Evolutionary conservation across 2,329 filamentous ascomycete genomes (phyloP).

Genomic region (Dactylellina haptotyla): DNA sequence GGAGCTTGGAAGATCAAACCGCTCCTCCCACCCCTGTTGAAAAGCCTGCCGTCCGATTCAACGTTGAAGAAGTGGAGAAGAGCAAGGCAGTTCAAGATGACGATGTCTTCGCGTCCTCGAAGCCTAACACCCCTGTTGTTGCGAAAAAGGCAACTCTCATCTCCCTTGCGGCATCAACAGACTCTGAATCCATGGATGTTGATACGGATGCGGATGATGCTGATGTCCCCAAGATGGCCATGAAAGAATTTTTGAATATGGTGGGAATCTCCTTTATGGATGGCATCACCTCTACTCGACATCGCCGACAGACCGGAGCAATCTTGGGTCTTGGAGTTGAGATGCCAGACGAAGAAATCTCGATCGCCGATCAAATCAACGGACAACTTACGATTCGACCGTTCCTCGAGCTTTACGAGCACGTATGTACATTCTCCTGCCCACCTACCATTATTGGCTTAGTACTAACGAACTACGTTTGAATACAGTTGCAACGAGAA

Average conservation of each 20-base stretch:
- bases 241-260: slow-evolving; percentile 93
- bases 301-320: slow-evolving; percentile 67
- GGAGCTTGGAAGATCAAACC: slow-evolving; percentile 47
- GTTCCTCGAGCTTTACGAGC: slow-evolving; percentile 92
- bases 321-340: slow-evolving; percentile 56
- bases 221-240: slow-evolving; percentile 70
- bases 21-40: slow-evolving; percentile 4
- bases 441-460: not conserved
- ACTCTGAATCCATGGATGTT: slow-evolving; percentile 55
- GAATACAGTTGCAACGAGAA: slow-evolving; percentile 79
- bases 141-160: not conserved
- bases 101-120: slow-evolving; percentile 36
- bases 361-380: slow-evolving; percentile 71
- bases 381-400: slow-evolving; percentile 91
- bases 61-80: slow-evolving; percentile 34
- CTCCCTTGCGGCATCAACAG: not conserved
- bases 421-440: slow-evolving; percentile 69
- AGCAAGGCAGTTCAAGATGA: slow-evolving; percentile 13
- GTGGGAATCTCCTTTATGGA: slow-evolving; percentile 99
- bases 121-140: not conserved
- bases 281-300: slow-evolving; percentile 86
- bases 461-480: slow-evolving; percentile 58
- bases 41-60: slow-evolving; percentile 39
- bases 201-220: slow-evolving; percentile 67
- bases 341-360: slow-evolving; percentile 61